phyloP scores from a whole-genome alignment of 345 rosid species.

The Lepidium sativum region DNA sequence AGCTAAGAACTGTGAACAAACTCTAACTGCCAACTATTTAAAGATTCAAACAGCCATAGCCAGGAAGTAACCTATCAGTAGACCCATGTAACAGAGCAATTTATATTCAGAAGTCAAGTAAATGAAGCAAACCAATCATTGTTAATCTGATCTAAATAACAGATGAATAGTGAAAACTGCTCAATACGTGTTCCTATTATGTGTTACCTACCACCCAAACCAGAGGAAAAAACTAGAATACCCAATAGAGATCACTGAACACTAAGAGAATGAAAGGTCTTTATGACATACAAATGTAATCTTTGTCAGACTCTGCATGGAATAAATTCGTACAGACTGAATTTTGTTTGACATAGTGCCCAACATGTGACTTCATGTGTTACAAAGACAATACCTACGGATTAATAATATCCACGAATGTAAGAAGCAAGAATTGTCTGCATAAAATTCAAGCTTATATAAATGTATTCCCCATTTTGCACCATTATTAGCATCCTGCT shows the following conservation, averaged over 20 bases:
- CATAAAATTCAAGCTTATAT: no score
- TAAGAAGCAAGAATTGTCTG: no score
- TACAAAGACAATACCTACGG: no score
- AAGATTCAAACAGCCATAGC: neutral
- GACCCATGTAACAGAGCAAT: neutral
- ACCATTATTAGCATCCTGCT: no score
- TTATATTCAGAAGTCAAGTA: neutral
- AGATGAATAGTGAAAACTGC: neutral
- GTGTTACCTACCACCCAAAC: conserved; percentile 1
- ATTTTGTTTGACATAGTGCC: no score
- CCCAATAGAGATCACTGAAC: neutral
- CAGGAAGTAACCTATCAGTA: neutral
- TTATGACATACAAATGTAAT: no score
- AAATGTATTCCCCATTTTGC: no score
- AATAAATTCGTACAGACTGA: no score
- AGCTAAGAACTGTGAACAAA: neutral
- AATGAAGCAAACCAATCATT: neutral
- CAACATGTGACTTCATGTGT: no score
- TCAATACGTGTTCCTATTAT: neutral
- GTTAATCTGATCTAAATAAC: neutral
- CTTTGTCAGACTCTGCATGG: no score
- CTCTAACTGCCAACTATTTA: neutral
- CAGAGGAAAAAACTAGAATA: neutral
- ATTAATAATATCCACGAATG: no score
- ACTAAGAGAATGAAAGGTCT: no score